Conservation (phyloP, 2,329 filamentous ascomycete genomes). For the Penicillium sp. region DNA sequence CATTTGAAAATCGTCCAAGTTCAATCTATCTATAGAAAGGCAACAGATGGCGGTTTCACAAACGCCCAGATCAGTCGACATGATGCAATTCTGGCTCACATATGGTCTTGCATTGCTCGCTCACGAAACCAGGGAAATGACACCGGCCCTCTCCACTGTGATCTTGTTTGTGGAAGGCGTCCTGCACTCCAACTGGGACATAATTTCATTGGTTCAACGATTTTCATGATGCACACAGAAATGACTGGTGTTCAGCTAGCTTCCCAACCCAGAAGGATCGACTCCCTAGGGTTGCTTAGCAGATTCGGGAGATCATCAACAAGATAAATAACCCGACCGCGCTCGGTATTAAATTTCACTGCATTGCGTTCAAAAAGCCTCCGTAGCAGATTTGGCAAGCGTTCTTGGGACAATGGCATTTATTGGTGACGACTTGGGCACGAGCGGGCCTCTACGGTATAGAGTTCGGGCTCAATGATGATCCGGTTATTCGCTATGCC, state of each 20-base stretch:
- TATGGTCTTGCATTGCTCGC: slow-evolving; percentile 47
- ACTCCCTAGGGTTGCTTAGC: not conserved
- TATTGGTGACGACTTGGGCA: slow-evolving; percentile 17
- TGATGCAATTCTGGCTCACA: slow-evolving; percentile 48
- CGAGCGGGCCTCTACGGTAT: slow-evolving; percentile 14
- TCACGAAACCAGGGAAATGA: slow-evolving; percentile 31
- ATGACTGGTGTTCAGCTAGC: slow-evolving; percentile 10
- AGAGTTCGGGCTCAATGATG: slow-evolving; percentile 12
- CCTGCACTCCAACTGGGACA: slow-evolving; percentile 5
- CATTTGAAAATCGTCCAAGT: slow-evolving; percentile 41
- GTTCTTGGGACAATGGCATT: slow-evolving; percentile 14
- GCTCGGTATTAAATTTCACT: slow-evolving; percentile 12
- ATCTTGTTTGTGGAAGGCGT: slow-evolving; percentile 10
- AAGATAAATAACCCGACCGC: slow-evolving; percentile 5
- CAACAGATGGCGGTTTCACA: slow-evolving; percentile 5
- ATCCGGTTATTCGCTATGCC: slow-evolving; percentile 17
- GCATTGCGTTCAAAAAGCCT: slow-evolving; percentile 11
- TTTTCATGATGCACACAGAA: slow-evolving; percentile 14
- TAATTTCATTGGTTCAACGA: slow-evolving; percentile 10
- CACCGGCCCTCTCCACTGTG: slow-evolving; percentile 8
- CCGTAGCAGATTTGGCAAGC: slow-evolving; percentile 19
- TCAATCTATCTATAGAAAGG: slow-evolving; percentile 30
- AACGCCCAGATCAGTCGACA: slow-evolving; percentile 39
- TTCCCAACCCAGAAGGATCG: not conserved
- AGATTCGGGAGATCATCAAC: slow-evolving; percentile 12